Percentiles rank a stretch among this genome's conserved stretches.
These are phyloP conservation scores for Cyberlindnera subsufficiens DNA, from an alignment of 805 yeast genomes.

Conservation along the genomic window DNA sequence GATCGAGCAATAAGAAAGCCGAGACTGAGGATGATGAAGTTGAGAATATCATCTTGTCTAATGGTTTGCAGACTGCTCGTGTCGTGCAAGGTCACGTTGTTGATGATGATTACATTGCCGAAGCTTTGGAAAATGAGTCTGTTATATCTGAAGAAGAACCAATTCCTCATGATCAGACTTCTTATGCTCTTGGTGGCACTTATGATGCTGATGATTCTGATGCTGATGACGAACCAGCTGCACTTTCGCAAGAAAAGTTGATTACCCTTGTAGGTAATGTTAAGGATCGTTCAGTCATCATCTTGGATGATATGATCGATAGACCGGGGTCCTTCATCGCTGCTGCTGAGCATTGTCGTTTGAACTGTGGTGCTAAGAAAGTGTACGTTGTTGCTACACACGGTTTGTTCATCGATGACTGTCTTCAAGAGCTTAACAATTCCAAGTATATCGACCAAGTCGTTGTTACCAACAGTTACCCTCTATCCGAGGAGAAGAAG, in stretches of 20 bases:
- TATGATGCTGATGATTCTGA: constrained; percentile 82
- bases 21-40: constrained; percentile 50
- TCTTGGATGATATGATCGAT: constrained; percentile 95
- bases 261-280: constrained; percentile 97
- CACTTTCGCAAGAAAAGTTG: constrained; percentile 57
- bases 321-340: constrained; percentile 91
- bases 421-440: constrained; percentile 71
- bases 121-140: constrained; percentile 26
- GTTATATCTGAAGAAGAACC: constrained; percentile 25
- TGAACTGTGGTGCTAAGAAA: constrained; percentile 92
- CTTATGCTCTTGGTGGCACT: constrained; percentile 73
- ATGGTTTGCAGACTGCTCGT: constrained; percentile 91
- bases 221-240: constrained; percentile 66
- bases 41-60: constrained; percentile 62
- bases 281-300: constrained; percentile 83
- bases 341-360: constrained; percentile 95
- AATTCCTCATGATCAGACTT: constrained; percentile 22
- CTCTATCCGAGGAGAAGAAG: constrained; percentile 61
- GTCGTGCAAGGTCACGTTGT: constrained; percentile 96
- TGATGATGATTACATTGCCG: constrained; percentile 63
- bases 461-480: constrained; percentile 95
- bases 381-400: constrained; percentile 94
- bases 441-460: constrained; percentile 84
- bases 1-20: constrained; percentile 32
- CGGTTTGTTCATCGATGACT: constrained; percentile 86